Evolutionary conservation across 345 rosid genomes (phyloP), one percentile per base, ranked within the genome.

Genomic region (Nephelium lappaceum): DNA sequence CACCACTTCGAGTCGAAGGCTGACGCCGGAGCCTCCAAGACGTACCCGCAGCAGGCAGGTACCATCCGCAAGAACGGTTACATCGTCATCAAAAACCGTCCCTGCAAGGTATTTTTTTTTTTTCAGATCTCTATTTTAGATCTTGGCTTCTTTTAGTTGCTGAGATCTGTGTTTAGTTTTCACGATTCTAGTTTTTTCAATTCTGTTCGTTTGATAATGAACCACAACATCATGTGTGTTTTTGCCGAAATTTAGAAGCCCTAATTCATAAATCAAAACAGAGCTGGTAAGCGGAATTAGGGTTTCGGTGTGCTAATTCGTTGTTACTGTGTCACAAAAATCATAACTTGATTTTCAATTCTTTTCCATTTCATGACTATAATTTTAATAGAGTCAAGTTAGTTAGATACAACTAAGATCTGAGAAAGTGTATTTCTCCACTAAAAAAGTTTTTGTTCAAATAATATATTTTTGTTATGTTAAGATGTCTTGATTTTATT

Each of bases 21-120:
- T 7, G 93, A 89, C 71, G 93, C 93, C 63, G 95, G 92, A 73
- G 93, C 95, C 9, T 91, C 95, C 42, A 91, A 89, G 76, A 91
- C 93, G 3, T 89, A 71, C 41, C 95, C 92, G 9, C 90, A 88
- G 81, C 95, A 89, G 78, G 95, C 95, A 25, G 93, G 93, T 31
- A 86, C 91, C 67, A 86, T 91, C 72, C 91, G 95, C 47, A 91
- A 91, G 81, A 88, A 79, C 75, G 95, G 92, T 25, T 77, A 88
- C 79, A 85, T 91, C 72, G 90, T 89, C 71, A 89, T 87, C 82
- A 89, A 91, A 72, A 77, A 41, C 66, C 92, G 93, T 73, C 93
- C 93, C 60, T 87, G 90, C 89, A 88, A 90, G 93, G 87, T 87
- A 36, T 21, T 7, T 58, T 16, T 62, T 8, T 24, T 12, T n/a